phyloP scores from a whole-genome alignment of 2,329 filamentous ascomycete species.

The Orbilia brochopaga region DNA sequence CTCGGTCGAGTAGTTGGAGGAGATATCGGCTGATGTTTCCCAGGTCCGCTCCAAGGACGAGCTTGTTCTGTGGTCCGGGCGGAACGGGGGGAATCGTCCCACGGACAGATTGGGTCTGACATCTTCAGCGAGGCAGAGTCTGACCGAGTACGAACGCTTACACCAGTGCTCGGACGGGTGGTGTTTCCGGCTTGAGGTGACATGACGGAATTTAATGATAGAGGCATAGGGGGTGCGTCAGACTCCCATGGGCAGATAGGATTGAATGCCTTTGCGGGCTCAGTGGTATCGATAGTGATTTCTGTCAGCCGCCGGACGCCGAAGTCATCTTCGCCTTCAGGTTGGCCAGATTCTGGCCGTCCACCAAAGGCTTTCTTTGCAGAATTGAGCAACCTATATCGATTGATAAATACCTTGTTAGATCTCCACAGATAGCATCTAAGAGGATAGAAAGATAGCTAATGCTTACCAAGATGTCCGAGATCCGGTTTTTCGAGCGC shows the following conservation, averaged over 20 bases:
- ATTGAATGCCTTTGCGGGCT: constrained; percentile 10
- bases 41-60: not conserved
- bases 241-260: constrained; percentile 20
- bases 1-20: constrained; percentile 37
- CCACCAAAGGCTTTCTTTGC: constrained; percentile 34
- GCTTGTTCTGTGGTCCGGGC: not conserved
- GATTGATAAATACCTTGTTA: no score
- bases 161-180: not conserved
- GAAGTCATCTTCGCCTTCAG: not conserved
- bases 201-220: not conserved
- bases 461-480: constrained; percentile 41
- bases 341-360: constrained; percentile 15
- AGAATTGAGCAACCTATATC: constrained; percentile 15
- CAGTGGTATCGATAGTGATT: constrained; percentile 1
- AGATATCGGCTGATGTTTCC: constrained; percentile 15
- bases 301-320: not conserved
- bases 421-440: no score
- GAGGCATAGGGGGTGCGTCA: not conserved
- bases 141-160: not conserved
- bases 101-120: not conserved
- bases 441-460: no score
- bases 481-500: constrained; percentile 24
- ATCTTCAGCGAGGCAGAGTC: not conserved
- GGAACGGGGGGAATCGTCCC: not conserved
- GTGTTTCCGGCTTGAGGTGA: not conserved